phyloP scores from a whole-genome alignment of 495 filamentous ascomycete species.

The Neurospora sp. region DNA sequence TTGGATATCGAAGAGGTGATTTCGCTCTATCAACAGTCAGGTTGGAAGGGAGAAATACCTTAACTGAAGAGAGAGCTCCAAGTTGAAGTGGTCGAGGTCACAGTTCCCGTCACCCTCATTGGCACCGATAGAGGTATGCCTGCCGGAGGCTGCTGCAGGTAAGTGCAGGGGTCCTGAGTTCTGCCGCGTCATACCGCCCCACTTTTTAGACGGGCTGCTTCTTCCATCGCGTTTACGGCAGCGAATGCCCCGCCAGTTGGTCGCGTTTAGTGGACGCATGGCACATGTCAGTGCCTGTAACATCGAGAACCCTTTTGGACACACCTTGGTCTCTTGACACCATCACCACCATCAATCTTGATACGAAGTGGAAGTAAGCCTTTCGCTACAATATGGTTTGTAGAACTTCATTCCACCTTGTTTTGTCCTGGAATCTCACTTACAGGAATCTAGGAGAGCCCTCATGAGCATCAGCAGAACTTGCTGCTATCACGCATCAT shows the following conservation, averaged over 20 bases:
- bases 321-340: neutral
- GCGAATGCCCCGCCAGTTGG: neutral
- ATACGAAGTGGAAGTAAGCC: neutral
- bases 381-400: neutral
- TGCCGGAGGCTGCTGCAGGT: neutral
- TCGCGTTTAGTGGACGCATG: neutral
- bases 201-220: neutral
- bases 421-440: neutral
- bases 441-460: constrained; percentile 60
- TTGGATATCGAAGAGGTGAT: neutral
- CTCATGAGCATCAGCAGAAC: constrained; percentile 95
- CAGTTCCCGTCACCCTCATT: neutral
- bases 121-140: neutral
- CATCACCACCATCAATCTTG: neutral
- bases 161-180: neutral
- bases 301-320: neutral
- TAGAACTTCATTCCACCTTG: neutral
- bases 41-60: neutral
- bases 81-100: neutral
- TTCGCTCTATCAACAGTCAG: neutral
- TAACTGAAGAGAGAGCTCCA: neutral
- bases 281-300: neutral
- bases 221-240: neutral
- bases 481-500: constrained; percentile 90
- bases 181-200: neutral